These are phyloP conservation scores for Penicillium sp. DNA, from an alignment of 2,329 filamentous ascomycete species.

Conservation along the genomic window DNA sequence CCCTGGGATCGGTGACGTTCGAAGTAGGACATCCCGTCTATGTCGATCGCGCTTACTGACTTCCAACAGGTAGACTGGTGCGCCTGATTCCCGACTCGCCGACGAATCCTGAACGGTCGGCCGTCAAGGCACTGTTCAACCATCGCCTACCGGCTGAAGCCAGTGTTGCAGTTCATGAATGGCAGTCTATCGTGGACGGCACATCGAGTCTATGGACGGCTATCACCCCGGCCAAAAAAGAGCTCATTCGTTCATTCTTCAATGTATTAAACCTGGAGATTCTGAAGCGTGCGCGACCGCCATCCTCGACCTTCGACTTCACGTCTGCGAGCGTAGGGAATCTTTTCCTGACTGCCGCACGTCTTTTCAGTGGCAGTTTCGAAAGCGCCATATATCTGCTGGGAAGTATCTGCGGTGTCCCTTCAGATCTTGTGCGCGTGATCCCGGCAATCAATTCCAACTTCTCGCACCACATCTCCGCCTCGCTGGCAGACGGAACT, in stretches of 20 bases:
- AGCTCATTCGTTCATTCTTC: slow-evolving; percentile 75
- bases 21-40: slow-evolving; percentile 55
- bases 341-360: slow-evolving; percentile 78
- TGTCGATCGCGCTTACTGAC: slow-evolving; percentile 8
- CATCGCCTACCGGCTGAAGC: slow-evolving; percentile 71
- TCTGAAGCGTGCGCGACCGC: slow-evolving; percentile 69
- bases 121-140: slow-evolving; percentile 84
- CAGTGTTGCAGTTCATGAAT: slow-evolving; percentile 69
- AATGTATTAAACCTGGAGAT: slow-evolving; percentile 78
- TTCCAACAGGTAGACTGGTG: slow-evolving; percentile 73
- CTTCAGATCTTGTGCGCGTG: slow-evolving; percentile 69
- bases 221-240: slow-evolving; percentile 71
- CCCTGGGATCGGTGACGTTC: slow-evolving; percentile 78
- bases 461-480: slow-evolving; percentile 92
- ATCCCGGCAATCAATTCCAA: slow-evolving; percentile 93
- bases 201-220: slow-evolving; percentile 73
- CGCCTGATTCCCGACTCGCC: slow-evolving; percentile 75
- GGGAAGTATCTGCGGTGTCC: slow-evolving; percentile 82
- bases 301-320: slow-evolving; percentile 75
- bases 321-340: slow-evolving; percentile 76
- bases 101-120: slow-evolving; percentile 65
- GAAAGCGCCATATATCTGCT: slow-evolving; percentile 91
- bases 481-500: slow-evolving; percentile 72
- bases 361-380: slow-evolving; percentile 88
- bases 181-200: slow-evolving; percentile 86